Conservation (phyloP, 2,329 filamentous ascomycete genomes). For the Pseudogymnoascus sp. region DNA sequence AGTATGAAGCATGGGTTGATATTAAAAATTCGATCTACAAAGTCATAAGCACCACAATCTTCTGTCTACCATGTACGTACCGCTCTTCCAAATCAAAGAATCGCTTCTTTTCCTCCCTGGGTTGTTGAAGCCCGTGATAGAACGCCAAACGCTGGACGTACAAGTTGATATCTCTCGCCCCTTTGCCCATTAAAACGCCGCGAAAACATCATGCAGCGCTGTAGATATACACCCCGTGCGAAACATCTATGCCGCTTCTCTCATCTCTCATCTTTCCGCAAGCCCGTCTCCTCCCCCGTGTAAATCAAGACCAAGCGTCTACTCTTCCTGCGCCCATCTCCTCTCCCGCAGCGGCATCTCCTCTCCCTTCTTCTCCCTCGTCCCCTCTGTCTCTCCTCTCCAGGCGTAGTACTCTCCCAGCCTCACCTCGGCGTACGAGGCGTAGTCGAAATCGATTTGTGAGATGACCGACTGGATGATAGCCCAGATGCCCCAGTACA, state of each 20-base stretch:
- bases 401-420: constrained; percentile 90
- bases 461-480: constrained; percentile 91
- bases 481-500: constrained; percentile 91
- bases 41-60: constrained; percentile 2
- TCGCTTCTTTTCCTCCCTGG: constrained; percentile 6
- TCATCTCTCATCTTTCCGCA: neutral
- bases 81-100: neutral
- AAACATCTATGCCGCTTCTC: constrained; percentile 1
- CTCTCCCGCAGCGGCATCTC: constrained; percentile 68
- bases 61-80: constrained; percentile 1
- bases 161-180: constrained; percentile 8
- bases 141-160: constrained; percentile 8
- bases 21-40: constrained; percentile 5
- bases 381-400: constrained; percentile 67
- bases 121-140: constrained; percentile 9
- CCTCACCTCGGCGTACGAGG: constrained; percentile 77
- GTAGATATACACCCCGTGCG: constrained; percentile 2
- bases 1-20: neutral
- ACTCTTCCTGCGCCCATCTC: constrained; percentile 52
- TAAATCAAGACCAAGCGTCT: neutral
- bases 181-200: constrained; percentile 3
- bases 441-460: constrained; percentile 95
- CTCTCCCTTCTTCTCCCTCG: constrained; percentile 44
- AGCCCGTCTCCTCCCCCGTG: neutral
- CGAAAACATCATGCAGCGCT: constrained; percentile 1